Percentiles rank a stretch among this genome's conserved stretches.
Conservation (phyloP, 768 basidiomycete species). For the Neoboletus subvelutipes region DNA sequence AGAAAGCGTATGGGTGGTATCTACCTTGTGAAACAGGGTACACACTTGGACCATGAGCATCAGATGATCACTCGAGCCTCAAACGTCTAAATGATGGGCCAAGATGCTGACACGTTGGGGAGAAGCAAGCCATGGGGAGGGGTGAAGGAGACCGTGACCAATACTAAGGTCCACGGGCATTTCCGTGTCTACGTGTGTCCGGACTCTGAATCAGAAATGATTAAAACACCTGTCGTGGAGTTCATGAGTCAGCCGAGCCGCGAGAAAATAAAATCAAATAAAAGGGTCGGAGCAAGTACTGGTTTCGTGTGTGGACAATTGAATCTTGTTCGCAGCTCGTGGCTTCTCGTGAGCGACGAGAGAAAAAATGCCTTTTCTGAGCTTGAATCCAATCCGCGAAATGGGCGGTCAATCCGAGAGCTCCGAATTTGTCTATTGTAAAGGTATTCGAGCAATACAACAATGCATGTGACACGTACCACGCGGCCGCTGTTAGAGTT, state of each 20-base stretch:
- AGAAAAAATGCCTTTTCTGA: slow-evolving; percentile 5
- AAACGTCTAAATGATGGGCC: not conserved
- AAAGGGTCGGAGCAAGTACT: slow-evolving; percentile 1
- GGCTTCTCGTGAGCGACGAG: slow-evolving; percentile 1
- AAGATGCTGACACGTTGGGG: slow-evolving; percentile 1
- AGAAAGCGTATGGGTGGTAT: not conserved
- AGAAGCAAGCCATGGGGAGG: not conserved
- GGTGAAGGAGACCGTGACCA: slow-evolving; percentile 4
- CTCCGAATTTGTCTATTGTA: slow-evolving; percentile 1
- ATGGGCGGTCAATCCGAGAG: slow-evolving; percentile 4
- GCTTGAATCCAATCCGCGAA: slow-evolving; percentile 16
- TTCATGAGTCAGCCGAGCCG: slow-evolving; percentile 14
- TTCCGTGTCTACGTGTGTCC: slow-evolving; percentile 10
- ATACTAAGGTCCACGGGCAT: slow-evolving; percentile 11
- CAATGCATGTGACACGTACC: slow-evolving; percentile 14
- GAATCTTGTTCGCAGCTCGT: slow-evolving; percentile 2
- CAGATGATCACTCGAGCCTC: not conserved
- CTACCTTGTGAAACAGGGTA: not conserved
- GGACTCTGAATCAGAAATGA: slow-evolving; percentile 5
- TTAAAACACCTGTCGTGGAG: slow-evolving; percentile 5
- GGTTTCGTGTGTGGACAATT: slow-evolving; percentile 5
- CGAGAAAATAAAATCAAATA: not conserved
- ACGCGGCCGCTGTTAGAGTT: slow-evolving; percentile 2
- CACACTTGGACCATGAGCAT: not conserved
- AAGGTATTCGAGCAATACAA: not conserved